phyloP scores from a whole-genome alignment of 176 grass and related monocot species.

The Hsuehochloa calcarea region DNA sequence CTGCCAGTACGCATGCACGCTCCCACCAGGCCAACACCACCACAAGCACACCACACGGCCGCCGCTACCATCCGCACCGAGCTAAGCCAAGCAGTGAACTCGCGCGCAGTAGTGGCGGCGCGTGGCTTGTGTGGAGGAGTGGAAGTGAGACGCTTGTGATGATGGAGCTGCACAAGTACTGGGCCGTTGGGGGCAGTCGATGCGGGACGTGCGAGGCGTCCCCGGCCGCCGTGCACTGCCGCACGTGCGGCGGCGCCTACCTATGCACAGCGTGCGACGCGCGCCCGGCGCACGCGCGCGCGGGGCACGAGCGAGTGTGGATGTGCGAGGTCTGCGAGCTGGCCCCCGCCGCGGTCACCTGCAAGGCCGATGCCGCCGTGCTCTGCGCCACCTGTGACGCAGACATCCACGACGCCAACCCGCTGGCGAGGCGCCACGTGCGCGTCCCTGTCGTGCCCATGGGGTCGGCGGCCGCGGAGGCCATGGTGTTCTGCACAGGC shows the following conservation, averaged over 20 bases:
- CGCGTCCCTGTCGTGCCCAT: conserved; percentile 66
- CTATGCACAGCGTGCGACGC: conserved; percentile 55
- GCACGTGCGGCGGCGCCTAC: conserved; percentile 39
- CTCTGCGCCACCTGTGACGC: conserved; percentile 73
- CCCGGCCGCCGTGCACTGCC: conserved; percentile 53
- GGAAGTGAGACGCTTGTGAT: neutral
- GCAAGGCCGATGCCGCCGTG: conserved; percentile 90
- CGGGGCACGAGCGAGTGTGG: conserved; percentile 55
- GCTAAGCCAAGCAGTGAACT: neutral
- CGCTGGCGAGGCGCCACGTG: conserved; percentile 78
- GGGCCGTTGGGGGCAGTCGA: conserved; percentile 31
- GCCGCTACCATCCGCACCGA: neutral
- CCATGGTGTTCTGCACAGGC: conserved; percentile 39
- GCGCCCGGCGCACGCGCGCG: conserved; percentile 35
- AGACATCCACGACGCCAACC: conserved; percentile 89
- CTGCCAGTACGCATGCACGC: neutral
- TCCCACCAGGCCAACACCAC: neutral
- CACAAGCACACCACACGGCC: neutral
- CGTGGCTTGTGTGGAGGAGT: too few species aligned
- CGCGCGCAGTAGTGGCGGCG: neutral
- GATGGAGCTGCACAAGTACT: conserved; percentile 51
- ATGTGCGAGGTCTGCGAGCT: conserved; percentile 92
- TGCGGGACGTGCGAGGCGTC: conserved; percentile 54
- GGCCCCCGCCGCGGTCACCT: conserved; percentile 66
- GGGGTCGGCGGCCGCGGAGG: conserved; percentile 29